Evolutionary conservation across 768 basidiomycete species (phyloP), one percentile per base, ranked within the genome.

Genomic region (Rubroboletus satanas): DNA sequence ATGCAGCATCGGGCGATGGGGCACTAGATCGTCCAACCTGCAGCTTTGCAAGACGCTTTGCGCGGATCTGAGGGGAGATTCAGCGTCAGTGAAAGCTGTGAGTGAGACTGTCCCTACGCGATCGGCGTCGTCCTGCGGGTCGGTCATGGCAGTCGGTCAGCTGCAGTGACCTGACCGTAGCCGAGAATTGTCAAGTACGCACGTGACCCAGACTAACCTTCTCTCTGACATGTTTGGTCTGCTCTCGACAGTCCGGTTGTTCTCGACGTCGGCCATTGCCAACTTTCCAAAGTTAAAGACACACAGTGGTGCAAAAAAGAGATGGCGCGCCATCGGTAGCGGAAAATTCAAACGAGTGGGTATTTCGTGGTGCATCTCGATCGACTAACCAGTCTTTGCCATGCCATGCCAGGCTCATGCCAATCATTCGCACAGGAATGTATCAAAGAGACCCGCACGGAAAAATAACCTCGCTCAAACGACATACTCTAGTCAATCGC

Each of bases 1-100:
- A 47, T n/a, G 61, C 12, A 23, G 55, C 7, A 12, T 61, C 50
- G 12, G 66, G 44, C 11, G 80, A 65, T 9, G 80, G 69, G 0
- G 78, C 64, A 12, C 59, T 68, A 31, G 77, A 73, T 39, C 74
- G 58, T 41, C 73, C 62, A 37, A 66, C 75, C 65, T 89, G 88
- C 8, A 98, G 79, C 69, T 90, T 92, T 32, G 90, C 93, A 49
- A 98, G 79, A 52, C 95, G 84, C 73, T 96, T 96, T 69, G 92
- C 75, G 60, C 93, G 90, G 67, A 97, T 96, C 94, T 96, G 63
- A 7, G 28, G 12, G 15, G 15, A 3, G 0, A 35, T 21, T 37
- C 9, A 51, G 46, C 8, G 35, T 52, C 45, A 42, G 42, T 6
- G 3, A 12, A 11, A 12, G 3, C 0, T 1, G 5, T 14, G 3